Base-by-base conservation (phyloP, 331 rosid genomes). In the Quercus tomentella region DNA sequence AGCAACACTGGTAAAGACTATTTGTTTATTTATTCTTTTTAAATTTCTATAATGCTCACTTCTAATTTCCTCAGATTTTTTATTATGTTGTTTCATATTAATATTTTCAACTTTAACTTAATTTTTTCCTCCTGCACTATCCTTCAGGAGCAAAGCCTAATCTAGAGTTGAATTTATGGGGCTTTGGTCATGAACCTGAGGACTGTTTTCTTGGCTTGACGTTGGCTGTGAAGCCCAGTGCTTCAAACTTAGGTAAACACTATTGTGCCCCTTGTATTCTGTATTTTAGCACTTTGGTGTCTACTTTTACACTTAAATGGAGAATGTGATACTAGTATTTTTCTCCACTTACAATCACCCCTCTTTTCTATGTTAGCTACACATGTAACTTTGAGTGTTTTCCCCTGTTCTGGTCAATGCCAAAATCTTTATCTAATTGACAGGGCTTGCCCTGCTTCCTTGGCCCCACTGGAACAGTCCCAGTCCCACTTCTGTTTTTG, bases 201-300 rank as follows among this genome's bases (percentile, higher is more conserved):
- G 97, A 91, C 81, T 92, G 96, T 86, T 92, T 92, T 87, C 96
- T 92, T 87, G 97, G 97, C 85, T 84, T 92, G 91, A 85, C 97
- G 2, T 83, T 92, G 79, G 97, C 89, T 82, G 87, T 92, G 80
- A 92, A 91, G 76, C 97, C 97, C 26, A 92, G 96, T 80, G 89
- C 82, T 83, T 79, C 97, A 76, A 78, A 85, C 86, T 81, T 85
- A 37, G 92, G 97, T 92, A 89, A 65, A 72, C 76, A 52, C 51
- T 51, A 22, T 75, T 76, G 41, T 67, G 51, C 65, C 77, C 79
- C 61, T 52, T 61, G 73, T 23, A 26, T 56, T n/a, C 20, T 65
- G 16, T 61, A 56, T 43, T 7, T 52, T 65, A 58, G n/a, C 30
- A 51, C 23, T 17, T 58, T 30, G 75, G 43, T 65, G 30, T 43